Conservation (phyloP, 805 yeast species). For the Candida sithepensis region DNA sequence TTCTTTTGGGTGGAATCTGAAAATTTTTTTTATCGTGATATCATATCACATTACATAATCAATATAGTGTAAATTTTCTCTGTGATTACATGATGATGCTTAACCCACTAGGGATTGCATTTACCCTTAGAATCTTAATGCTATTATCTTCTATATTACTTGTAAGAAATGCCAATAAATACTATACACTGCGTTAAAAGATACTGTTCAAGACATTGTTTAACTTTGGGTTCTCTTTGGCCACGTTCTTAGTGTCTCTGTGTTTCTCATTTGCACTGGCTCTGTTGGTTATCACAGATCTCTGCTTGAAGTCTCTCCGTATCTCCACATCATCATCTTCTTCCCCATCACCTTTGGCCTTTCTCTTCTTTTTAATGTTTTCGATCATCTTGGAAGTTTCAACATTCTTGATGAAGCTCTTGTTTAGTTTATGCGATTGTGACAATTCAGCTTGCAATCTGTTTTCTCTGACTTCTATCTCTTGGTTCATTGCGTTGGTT, state of each 20-base stretch:
- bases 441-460: constrained; percentile 84
- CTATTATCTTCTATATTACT: not conserved
- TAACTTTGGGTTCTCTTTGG: constrained; percentile 29
- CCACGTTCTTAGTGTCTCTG: constrained; percentile 36
- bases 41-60: too few species aligned
- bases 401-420: constrained; percentile 76
- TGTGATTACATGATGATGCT: too few species aligned
- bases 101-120: too few species aligned
- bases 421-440: constrained; percentile 84
- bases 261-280: constrained; percentile 53
- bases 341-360: constrained; percentile 21
- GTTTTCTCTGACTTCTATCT: constrained; percentile 83
- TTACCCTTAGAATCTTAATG: not conserved
- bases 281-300: constrained; percentile 62
- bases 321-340: constrained; percentile 32
- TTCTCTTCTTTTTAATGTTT: constrained; percentile 55
- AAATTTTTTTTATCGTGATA: too few species aligned
- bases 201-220: constrained; percentile 50
- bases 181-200: constrained; percentile 31
- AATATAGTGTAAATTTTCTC: too few species aligned
- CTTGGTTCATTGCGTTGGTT: constrained; percentile 89
- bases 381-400: constrained; percentile 81
- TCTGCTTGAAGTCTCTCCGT: constrained; percentile 66
- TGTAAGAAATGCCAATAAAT: not conserved
- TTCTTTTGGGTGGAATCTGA: too few species aligned